Percentiles rank a stretch among this genome's conserved stretches.
These are phyloP conservation scores for Speleostelium caveatum DNA, from an alignment of 78 protist genomes.

Conservation along the genomic window DNA sequence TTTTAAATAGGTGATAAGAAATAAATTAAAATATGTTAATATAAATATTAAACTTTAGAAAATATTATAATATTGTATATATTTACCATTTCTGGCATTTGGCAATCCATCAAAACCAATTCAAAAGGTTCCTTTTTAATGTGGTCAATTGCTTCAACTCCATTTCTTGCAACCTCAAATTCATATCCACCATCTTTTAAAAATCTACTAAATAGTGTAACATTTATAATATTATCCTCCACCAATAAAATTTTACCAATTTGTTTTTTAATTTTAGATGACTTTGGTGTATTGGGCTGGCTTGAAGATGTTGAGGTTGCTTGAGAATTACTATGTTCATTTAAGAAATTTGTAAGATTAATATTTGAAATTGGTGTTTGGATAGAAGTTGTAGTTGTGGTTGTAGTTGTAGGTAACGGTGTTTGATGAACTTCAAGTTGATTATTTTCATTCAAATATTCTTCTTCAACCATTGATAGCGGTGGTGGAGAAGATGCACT, in stretches of 20 bases:
- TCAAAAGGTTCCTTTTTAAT: neutral
- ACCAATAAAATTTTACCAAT: conserved; percentile 37
- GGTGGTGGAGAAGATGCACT: neutral
- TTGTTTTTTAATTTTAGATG: neutral
- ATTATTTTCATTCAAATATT: neutral
- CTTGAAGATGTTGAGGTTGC: neutral
- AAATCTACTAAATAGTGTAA: conserved; percentile 29
- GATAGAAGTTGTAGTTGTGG: neutral
- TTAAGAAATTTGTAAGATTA: too few species aligned
- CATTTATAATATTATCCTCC: conserved; percentile 46
- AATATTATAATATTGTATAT: too few species aligned
- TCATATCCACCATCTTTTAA: conserved; percentile 28
- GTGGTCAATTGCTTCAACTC: conserved; percentile 22
- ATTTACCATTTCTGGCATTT: conserved; percentile 75
- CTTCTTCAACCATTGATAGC: neutral
- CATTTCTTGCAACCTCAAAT: conserved; percentile 51
- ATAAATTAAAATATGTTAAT: too few species aligned
- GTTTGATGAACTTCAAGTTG: neutral
- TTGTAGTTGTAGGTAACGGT: neutral
- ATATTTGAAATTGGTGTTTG: too few species aligned
- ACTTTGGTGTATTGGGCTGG: neutral
- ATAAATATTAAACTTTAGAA: too few species aligned
- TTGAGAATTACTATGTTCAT: too few species aligned
- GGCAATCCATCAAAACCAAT: conserved; percentile 74
- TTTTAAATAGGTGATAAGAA: too few species aligned